phyloP scores from a whole-genome alignment of 1,139 yeast species.

The Diutina scorzettiae region DNA sequence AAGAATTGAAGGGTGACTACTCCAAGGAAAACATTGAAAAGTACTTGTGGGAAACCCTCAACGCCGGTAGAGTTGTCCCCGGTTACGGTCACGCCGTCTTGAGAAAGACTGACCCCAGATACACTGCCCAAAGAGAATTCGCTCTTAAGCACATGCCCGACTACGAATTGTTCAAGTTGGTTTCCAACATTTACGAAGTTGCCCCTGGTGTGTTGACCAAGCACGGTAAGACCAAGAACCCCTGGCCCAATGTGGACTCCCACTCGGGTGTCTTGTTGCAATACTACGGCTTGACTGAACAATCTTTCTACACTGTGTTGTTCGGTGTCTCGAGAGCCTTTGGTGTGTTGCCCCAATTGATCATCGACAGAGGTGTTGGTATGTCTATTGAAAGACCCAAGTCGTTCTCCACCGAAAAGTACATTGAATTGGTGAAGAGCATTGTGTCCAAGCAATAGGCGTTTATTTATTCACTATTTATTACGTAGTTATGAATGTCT shows the following conservation, averaged over 20 bases:
- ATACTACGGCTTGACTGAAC: constrained; percentile 93
- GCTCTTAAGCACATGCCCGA: constrained; percentile 97
- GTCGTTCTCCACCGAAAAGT: constrained; percentile 72
- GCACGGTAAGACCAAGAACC: constrained; percentile 98
- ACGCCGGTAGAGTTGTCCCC: constrained; percentile 91
- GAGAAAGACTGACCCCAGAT: constrained; percentile 95
- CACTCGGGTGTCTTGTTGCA: constrained; percentile 95
- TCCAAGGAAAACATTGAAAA: constrained; percentile 68
- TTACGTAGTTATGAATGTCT: constrained; percentile 6
- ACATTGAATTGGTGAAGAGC: constrained; percentile 49
- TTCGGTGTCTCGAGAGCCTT: constrained; percentile 98
- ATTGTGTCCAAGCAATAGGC: constrained; percentile 17
- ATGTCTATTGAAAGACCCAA: constrained; percentile 96
- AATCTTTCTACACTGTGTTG: constrained; percentile 92
- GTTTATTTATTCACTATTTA: constrained; percentile 6
- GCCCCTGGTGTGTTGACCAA: constrained; percentile 91
- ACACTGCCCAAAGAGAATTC: constrained; percentile 93
- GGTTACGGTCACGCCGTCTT: constrained; percentile 42
- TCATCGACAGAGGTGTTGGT: constrained; percentile 93
- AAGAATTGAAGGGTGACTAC: constrained; percentile 60
- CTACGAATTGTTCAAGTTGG: constrained; percentile 84
- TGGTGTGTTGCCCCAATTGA: constrained; percentile 94
- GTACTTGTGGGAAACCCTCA: constrained; percentile 85
- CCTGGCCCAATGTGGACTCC: constrained; percentile 98
- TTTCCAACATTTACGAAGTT: constrained; percentile 81